Evolutionary conservation across 2,329 filamentous ascomycete species (phyloP).

Genomic region (Venturia carpophila): DNA sequence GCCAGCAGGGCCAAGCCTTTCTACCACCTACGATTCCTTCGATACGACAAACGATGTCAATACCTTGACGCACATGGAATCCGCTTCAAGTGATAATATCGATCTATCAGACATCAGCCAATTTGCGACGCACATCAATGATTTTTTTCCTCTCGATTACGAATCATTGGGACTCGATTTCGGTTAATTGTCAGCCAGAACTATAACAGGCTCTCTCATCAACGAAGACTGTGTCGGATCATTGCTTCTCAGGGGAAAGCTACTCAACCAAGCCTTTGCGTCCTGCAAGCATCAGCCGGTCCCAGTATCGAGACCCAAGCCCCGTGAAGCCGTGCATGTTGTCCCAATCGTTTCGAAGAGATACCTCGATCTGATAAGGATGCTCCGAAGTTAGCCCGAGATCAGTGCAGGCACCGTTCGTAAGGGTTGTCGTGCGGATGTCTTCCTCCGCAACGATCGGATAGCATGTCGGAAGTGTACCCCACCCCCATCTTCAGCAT

Average conservation of each 20-base stretch:
- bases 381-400: not conserved
- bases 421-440: not conserved
- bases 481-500: not conserved
- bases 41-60: not conserved
- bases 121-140: conserved; percentile 11
- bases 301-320: no score
- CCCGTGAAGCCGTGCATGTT: not conserved
- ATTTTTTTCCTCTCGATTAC: conserved; percentile 6
- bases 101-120: conserved; percentile 4
- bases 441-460: not conserved
- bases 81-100: not conserved
- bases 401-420: not conserved
- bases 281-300: no score
- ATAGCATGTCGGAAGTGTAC: not conserved
- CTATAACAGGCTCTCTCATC: no score
- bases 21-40: not conserved
- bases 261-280: no score
- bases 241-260: no score
- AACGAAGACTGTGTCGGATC: not conserved
- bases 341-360: not conserved
- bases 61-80: not conserved
- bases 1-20: not conserved
- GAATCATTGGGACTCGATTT: not conserved
- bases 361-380: not conserved
- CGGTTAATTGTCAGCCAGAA: not conserved